Conservation (phyloP, 305 asterid species). For the Fraxinus sp. region DNA sequence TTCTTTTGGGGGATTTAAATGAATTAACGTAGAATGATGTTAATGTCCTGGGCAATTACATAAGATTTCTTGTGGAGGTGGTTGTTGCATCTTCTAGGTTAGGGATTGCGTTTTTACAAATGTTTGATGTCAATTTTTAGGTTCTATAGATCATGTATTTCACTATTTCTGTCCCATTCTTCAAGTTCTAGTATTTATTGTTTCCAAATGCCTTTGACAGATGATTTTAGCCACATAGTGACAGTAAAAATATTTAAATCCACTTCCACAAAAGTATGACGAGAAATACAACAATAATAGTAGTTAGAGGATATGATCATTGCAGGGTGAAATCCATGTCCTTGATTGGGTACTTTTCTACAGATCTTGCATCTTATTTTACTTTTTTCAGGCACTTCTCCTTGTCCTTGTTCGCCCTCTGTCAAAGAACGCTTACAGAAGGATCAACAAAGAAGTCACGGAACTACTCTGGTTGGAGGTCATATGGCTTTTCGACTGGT, state of each 20-base stretch:
- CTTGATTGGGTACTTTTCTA: slow-evolving; percentile 3
- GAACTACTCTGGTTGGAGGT: slow-evolving; percentile 77
- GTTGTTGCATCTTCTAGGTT: background rate
- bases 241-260: background rate
- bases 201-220: background rate
- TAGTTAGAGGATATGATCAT: background rate
- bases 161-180: background rate
- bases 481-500: slow-evolving; percentile 91
- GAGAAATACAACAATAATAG: background rate
- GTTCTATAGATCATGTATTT: slow-evolving; percentile 1
- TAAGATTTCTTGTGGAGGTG: background rate
- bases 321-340: background rate
- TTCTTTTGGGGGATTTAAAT: background rate
- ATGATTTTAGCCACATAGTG: background rate
- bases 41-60: background rate
- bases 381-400: slow-evolving; percentile 50
- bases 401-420: slow-evolving; percentile 66
- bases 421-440: slow-evolving; percentile 55
- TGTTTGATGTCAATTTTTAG: background rate
- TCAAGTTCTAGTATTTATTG: background rate
- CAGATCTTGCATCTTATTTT: background rate
- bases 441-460: slow-evolving; percentile 56
- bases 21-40: background rate
- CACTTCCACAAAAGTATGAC: background rate
- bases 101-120: background rate